phyloP scores from a whole-genome alignment of 257 asterid species.

The Solanum okadae region DNA sequence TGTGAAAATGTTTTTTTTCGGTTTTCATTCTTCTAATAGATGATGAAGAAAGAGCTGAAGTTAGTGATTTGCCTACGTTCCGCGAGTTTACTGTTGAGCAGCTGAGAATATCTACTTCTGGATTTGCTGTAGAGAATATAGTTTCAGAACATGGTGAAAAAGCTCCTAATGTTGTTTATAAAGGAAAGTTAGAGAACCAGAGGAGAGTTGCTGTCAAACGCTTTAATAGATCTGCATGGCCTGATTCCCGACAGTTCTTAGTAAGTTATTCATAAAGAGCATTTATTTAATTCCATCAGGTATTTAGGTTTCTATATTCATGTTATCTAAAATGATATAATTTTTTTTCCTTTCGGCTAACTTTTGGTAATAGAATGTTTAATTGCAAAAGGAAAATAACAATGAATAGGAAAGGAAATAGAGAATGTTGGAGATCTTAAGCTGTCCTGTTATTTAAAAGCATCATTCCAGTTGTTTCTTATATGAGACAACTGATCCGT shows the following conservation, averaged over 20 bases:
- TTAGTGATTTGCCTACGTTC: constrained; percentile 60
- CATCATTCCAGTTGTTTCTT: background rate
- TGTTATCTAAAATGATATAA: background rate
- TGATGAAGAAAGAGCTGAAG: constrained; percentile 60
- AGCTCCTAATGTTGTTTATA: constrained; percentile 56
- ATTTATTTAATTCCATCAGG: background rate
- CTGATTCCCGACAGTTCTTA: constrained; percentile 59
- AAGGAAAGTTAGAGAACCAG: constrained; percentile 66
- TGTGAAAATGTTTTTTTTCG: background rate
- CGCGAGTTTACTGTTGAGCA: constrained; percentile 82
- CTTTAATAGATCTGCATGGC: constrained; percentile 52
- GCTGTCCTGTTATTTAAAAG: background rate
- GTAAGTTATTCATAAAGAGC: constrained; percentile 23
- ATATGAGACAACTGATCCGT: background rate
- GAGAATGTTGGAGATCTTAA: background rate
- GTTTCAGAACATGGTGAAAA: constrained; percentile 97
- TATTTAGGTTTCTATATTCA: background rate
- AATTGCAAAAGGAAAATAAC: background rate
- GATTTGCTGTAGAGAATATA: constrained; percentile 86
- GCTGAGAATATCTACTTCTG: constrained; percentile 75
- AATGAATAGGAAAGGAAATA: background rate
- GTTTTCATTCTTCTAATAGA: constrained; percentile 5
- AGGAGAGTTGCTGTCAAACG: constrained; percentile 86
- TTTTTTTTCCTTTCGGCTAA: background rate
- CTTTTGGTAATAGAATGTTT: background rate